Conservation (phyloP, 148 eudicot species). For the Spergularia bocconei region DNA sequence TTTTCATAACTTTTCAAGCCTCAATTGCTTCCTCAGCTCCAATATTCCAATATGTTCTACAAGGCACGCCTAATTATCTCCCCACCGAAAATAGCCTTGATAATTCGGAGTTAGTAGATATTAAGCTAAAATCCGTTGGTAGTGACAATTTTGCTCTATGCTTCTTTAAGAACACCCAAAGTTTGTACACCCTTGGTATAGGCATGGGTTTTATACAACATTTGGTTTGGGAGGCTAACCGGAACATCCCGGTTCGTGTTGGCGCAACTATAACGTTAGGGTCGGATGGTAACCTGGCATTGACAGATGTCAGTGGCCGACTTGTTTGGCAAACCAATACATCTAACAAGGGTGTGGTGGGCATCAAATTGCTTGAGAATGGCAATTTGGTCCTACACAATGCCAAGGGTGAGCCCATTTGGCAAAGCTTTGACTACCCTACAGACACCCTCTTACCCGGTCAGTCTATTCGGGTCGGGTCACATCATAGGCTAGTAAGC, state of each 20-base stretch:
- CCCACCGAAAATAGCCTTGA: background rate
- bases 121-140: background rate
- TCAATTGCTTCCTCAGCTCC: background rate
- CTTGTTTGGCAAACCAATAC: slow-evolving; percentile 28
- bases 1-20: background rate
- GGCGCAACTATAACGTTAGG: slow-evolving; percentile 22
- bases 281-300: slow-evolving; percentile 17
- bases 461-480: slow-evolving; percentile 11
- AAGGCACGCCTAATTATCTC: background rate
- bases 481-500: slow-evolving; percentile 15
- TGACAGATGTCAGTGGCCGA: slow-evolving; percentile 18
- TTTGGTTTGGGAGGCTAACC: slow-evolving; percentile 34
- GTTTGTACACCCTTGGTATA: slow-evolving; percentile 25
- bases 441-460: slow-evolving; percentile 27
- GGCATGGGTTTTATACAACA: slow-evolving; percentile 12
- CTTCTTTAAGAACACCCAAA: slow-evolving; percentile 27
- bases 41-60: background rate
- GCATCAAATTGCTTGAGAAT: slow-evolving; percentile 20
- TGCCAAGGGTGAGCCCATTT: slow-evolving; percentile 1
- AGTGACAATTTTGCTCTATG: slow-evolving; percentile 7
- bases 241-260: slow-evolving; percentile 20
- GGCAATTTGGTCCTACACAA: slow-evolving; percentile 28
- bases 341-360: slow-evolving; percentile 20
- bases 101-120: background rate
- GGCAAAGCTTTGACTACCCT: slow-evolving; percentile 34